Conservation (phyloP, 129 eudicot genomes). For the sunflower (Helianthus annuus) region HanXRQr2.0-SUNRISE NC_035438.2:144334341-144334840, state of each 20-base stretch:
- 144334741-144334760: background rate
- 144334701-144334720: background rate
- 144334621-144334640: background rate
- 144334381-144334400: background rate
- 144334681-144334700: background rate
- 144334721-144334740: background rate
- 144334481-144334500: background rate
- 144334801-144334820: constrained; percentile 3
- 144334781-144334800: background rate
- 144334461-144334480: background rate
- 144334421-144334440: background rate
- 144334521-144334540: background rate
- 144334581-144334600: background rate
- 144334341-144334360: background rate
- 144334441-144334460: background rate
- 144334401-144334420: background rate
- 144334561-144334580: background rate
- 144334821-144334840: background rate
- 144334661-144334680: background rate
- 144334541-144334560: background rate
- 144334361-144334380: background rate
- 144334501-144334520: background rate
- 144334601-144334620: background rate
- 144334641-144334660: background rate
- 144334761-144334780: background rate